phyloP scores from a whole-genome alignment of 495 filamentous ascomycete species.

The Parathielavia hyrcaniae region DNA sequence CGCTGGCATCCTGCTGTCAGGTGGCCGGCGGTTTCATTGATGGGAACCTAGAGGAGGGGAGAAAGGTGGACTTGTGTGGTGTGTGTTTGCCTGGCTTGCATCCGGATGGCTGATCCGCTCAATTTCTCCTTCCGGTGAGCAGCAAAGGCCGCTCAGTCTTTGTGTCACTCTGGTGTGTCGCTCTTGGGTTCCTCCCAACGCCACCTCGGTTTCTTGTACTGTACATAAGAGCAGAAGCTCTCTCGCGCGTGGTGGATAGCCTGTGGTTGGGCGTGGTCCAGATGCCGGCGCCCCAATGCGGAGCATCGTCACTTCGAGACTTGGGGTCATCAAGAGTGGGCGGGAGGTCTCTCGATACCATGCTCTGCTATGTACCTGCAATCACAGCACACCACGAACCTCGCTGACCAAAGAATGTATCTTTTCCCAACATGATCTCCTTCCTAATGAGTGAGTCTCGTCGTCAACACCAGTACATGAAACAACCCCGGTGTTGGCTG shows the following conservation, averaged over 20 bases:
- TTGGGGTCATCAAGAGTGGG: background rate
- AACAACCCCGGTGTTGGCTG: too few species aligned
- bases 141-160: background rate
- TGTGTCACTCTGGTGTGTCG: background rate
- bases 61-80: background rate
- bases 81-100: background rate
- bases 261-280: background rate
- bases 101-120: slow-evolving; percentile 5
- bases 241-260: background rate
- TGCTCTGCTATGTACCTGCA: too few species aligned
- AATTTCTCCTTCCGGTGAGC: background rate
- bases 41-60: background rate
- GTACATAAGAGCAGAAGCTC: background rate
- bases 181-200: background rate
- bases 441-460: too few species aligned
- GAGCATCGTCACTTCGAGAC: background rate
- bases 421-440: too few species aligned
- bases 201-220: slow-evolving; percentile 1
- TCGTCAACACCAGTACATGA: too few species aligned
- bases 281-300: background rate
- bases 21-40: background rate
- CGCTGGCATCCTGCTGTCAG: background rate
- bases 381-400: too few species aligned
- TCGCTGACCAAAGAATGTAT: too few species aligned
- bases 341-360: background rate